These are phyloP conservation scores for Monilinia fructigena DNA, from an alignment of 2,329 filamentous ascomycete genomes.

Conservation along the genomic window DNA sequence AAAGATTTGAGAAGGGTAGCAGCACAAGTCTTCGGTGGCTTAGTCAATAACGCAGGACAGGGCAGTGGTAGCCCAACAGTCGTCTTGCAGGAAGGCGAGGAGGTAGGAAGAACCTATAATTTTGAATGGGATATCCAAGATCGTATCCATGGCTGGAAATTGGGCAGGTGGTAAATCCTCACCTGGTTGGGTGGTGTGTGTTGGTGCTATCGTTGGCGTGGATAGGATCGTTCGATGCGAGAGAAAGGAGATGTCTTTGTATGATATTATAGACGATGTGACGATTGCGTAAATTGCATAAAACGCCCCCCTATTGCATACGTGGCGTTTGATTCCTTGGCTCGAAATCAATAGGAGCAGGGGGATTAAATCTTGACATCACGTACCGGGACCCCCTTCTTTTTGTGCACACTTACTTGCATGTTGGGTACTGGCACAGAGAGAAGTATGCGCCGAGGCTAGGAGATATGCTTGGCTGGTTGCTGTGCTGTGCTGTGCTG, in stretches of 20 bases:
- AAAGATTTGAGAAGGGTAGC: constrained; percentile 81
- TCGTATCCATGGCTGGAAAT: constrained; percentile 76
- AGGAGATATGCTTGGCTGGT: too few relatives aligned
- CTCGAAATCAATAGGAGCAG: too few relatives aligned
- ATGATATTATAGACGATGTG: constrained; percentile 13
- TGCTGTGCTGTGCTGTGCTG: too few relatives aligned
- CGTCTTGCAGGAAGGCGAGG: constrained; percentile 86
- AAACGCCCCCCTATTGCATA: too few relatives aligned
- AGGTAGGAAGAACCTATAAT: constrained; percentile 59
- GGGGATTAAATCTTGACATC: too few relatives aligned
- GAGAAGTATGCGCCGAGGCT: too few relatives aligned
- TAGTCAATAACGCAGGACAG: constrained; percentile 69
- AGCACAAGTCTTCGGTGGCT: constrained; percentile 70
- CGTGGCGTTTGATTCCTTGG: too few relatives aligned
- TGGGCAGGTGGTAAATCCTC: constrained; percentile 61
- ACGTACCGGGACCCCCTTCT: too few relatives aligned
- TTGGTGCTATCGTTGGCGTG: neutral
- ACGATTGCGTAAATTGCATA: neutral
- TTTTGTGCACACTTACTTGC: too few relatives aligned
- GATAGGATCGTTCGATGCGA: neutral
- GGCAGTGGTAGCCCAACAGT: constrained; percentile 91
- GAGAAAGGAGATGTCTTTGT: neutral
- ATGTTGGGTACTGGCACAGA: too few relatives aligned
- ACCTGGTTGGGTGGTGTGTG: neutral
- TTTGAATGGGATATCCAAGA: constrained; percentile 89